These are phyloP conservation scores for Aspergillus neoniger DNA, from an alignment of 2,329 filamentous ascomycete species.

Conservation along the genomic window DNA sequence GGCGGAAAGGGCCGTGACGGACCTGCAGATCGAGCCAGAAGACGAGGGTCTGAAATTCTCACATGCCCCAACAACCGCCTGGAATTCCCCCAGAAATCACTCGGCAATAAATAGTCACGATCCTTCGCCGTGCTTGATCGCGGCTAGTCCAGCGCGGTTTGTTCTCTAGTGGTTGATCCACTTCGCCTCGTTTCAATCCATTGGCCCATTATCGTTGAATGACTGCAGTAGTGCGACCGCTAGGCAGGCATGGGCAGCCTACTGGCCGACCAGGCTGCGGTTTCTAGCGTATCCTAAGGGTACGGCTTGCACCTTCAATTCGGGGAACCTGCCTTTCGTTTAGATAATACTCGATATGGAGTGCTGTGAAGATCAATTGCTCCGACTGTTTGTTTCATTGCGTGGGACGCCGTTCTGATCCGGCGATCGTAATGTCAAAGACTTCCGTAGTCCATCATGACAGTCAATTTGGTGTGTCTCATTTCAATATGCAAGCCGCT, in stretches of 20 bases:
- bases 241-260: slow-evolving; percentile 6
- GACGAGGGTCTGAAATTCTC: slow-evolving; percentile 3
- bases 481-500: background rate
- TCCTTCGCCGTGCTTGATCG: slow-evolving; percentile 13
- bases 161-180: background rate
- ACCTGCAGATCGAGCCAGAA: slow-evolving; percentile 7
- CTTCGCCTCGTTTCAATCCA: slow-evolving; percentile 2
- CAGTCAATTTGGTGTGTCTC: background rate
- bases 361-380: background rate
- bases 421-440: background rate
- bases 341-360: background rate
- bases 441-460: background rate
- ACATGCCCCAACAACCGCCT: slow-evolving; percentile 8
- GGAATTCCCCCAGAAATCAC: slow-evolving; percentile 1
- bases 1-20: slow-evolving; percentile 6
- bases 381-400: background rate
- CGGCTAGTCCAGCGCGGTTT: slow-evolving; percentile 11
- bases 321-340: slow-evolving; percentile 15
- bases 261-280: background rate
- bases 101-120: background rate
- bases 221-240: slow-evolving; percentile 4
- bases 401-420: background rate
- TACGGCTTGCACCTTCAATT: slow-evolving; percentile 2
- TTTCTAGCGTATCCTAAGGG: background rate
- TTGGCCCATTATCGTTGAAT: slow-evolving; percentile 6